These are phyloP conservation scores for Coelastrella sp. DNA, from an alignment of 139 green algal genomes.

Conservation along the genomic window DNA sequence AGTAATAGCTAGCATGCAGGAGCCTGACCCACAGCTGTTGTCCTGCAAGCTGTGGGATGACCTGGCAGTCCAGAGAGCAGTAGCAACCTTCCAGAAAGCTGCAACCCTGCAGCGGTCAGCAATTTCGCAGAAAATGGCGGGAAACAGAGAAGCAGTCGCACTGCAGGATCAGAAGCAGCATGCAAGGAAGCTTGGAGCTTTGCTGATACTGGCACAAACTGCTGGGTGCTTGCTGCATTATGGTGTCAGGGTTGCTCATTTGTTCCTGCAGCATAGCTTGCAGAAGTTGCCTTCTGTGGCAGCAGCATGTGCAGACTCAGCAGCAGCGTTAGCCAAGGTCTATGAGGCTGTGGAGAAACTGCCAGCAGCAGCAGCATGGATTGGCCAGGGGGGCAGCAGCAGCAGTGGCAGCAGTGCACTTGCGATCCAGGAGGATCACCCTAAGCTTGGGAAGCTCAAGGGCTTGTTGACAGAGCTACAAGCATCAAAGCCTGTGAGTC, in stretches of 20 bases:
- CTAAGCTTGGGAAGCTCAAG: neutral
- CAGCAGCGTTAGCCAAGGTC: neutral
- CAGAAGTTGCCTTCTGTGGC: slow-evolving; percentile 28
- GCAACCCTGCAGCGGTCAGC: neutral
- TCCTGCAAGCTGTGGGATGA: slow-evolving; percentile 17
- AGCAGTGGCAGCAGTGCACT: slow-evolving; percentile 6
- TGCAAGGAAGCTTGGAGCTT: neutral
- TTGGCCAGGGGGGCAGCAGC: neutral
- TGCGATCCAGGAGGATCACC: neutral
- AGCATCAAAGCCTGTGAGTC: neutral
- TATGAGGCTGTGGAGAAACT: neutral
- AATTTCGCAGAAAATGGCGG: too few relatives aligned
- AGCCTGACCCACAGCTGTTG: neutral
- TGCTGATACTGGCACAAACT: slow-evolving; percentile 31
- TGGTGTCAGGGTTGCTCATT: slow-evolving; percentile 20
- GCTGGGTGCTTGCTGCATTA: slow-evolving; percentile 26
- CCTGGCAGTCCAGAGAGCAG: neutral
- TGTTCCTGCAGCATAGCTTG: slow-evolving; percentile 44
- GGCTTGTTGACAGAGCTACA: neutral
- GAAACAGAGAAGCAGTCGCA: neutral
- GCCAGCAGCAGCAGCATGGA: neutral
- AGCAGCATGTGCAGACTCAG: neutral
- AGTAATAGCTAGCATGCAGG: neutral
- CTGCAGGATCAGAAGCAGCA: slow-evolving; percentile 17
- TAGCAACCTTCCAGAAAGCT: neutral